Percentiles rank a stretch among this genome's conserved stretches.
Evolutionary conservation across 2,329 filamentous ascomycete genomes (phyloP).

Genomic region (Helotiales sp.): DNA sequence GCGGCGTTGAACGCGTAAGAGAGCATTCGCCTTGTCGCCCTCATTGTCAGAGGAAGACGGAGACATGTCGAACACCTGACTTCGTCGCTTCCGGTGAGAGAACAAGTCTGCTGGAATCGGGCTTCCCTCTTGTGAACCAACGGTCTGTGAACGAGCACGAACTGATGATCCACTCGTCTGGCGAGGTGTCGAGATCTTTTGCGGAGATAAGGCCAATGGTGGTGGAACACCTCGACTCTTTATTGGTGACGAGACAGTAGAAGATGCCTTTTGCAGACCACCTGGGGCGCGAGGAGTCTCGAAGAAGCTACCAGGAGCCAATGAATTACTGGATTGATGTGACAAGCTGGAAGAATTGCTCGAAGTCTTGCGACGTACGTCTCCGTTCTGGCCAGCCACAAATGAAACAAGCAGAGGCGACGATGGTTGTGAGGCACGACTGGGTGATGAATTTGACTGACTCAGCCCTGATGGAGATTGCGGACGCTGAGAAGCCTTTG

Average conservation of each 20-base stretch:
- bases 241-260: constrained; percentile 53
- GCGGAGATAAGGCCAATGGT: constrained; percentile 58
- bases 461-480: constrained; percentile 81
- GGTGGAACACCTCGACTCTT: constrained; percentile 51
- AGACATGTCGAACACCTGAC: constrained; percentile 94
- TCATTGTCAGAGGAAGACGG: constrained; percentile 98
- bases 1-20: constrained; percentile 88
- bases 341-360: constrained; percentile 84
- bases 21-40: constrained; percentile 84
- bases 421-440: constrained; percentile 77
- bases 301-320: constrained; percentile 70
- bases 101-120: constrained; percentile 65
- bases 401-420: constrained; percentile 97
- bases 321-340: constrained; percentile 68
- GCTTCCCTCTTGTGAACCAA: constrained; percentile 92
- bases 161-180: constrained; percentile 62
- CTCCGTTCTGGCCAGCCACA: constrained; percentile 77
- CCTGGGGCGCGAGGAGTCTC: constrained; percentile 67
- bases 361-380: constrained; percentile 84
- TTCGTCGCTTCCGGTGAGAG: constrained; percentile 83
- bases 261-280: constrained; percentile 58
- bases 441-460: constrained; percentile 84
- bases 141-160: constrained; percentile 83
- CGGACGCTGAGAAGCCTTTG: constrained; percentile 74
- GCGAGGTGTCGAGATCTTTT: constrained; percentile 62